Base-by-base conservation (phyloP, 2,329 filamentous ascomycete genomes). In the Aspergillus sp. region DNA sequence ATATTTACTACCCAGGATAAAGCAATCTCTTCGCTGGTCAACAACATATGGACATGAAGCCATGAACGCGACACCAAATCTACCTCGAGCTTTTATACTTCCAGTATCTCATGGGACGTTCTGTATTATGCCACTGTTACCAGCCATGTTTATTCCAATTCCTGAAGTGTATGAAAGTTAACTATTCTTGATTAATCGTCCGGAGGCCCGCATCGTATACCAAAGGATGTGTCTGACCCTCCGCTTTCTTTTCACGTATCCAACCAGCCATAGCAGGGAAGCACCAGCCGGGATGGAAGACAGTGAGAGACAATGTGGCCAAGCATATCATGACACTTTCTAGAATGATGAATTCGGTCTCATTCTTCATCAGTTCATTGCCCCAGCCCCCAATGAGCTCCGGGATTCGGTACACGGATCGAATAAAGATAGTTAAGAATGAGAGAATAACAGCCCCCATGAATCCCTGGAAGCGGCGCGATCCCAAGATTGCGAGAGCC, bases 321-420 rank as follows among this genome's bases (percentile, higher is more conserved):
- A 82, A 65, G 2, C 73, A 71, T 52, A 85, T 80, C 79, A 84
- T 83, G 4, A 76, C 76, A 23, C 81, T 81, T 61, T 84, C 82
- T 1, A 84, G 71, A 4, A 80, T 66, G 68, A 84, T 79, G 64
- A 84, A 84, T 2, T 79, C 73, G 3, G 73, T 58, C 65, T 84
- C 76, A 19, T 82, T 69, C 60, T 81, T 77, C 65, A 82, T 82
- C 12, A 82, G 60, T 5, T 71, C 64, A 52, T 76, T 77, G 8
- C 74, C 55, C 69, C 81, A 82, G 3, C 81, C 81, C 4, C 73
- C 76, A 4, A 73, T 73, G 23, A 83, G 70, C 64, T 83, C 81
- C 0, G 77, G 78, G 40, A 82, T 77, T 58, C 81, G 79, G 64
- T 80, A 83, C 14, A 77, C 67, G 43, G 77, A 82, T 40, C 81